These are phyloP conservation scores for Neurospora sp. DNA, from an alignment of 495 filamentous ascomycete species.

Conservation along the genomic window DNA sequence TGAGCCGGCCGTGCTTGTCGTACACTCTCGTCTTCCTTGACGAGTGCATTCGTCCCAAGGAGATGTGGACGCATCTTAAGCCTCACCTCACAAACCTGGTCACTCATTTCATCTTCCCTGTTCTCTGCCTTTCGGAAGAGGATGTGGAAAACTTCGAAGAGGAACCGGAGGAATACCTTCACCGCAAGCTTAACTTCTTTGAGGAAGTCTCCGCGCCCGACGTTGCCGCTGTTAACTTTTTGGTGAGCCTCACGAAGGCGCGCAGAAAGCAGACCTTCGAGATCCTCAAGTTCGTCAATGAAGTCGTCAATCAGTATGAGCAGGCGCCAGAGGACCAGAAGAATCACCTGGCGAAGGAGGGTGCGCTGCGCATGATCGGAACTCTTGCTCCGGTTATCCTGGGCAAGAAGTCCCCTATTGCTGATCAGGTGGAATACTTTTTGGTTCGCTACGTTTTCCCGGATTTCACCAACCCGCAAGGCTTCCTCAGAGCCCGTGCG, in stretches of 20 bases:
- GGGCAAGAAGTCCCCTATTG: constrained; percentile 95
- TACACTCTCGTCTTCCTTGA: constrained; percentile 90
- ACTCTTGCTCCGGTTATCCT: constrained; percentile 88
- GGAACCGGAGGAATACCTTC: constrained; percentile 91
- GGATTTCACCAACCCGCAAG: constrained; percentile 87
- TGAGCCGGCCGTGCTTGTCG: constrained; percentile 85
- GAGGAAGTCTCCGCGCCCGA: constrained; percentile 95
- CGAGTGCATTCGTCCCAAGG: constrained; percentile 94
- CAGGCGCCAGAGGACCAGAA: constrained; percentile 74
- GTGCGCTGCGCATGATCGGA: constrained; percentile 93
- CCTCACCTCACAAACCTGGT: constrained; percentile 87
- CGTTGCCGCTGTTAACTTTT: constrained; percentile 92
- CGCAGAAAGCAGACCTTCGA: constrained; percentile 93
- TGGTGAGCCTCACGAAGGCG: constrained; percentile 87
- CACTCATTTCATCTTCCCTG: constrained; percentile 87
- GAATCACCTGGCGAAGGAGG: constrained; percentile 89
- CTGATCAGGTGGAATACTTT: constrained; percentile 97
- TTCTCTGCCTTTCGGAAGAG: constrained; percentile 85
- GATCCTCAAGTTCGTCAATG: constrained; percentile 87
- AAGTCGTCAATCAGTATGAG: constrained; percentile 81
- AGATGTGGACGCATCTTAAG: constrained; percentile 90
- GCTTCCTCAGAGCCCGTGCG: constrained; percentile 87
- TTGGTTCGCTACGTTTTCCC: constrained; percentile 97
- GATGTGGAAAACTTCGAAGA: constrained; percentile 90
- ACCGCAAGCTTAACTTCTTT: constrained; percentile 94